Percentiles rank a stretch among this genome's conserved stretches.
These are phyloP conservation scores for Leccinum incarnatum DNA, from an alignment of 768 basidiomycete species.

Conservation along the genomic window DNA sequence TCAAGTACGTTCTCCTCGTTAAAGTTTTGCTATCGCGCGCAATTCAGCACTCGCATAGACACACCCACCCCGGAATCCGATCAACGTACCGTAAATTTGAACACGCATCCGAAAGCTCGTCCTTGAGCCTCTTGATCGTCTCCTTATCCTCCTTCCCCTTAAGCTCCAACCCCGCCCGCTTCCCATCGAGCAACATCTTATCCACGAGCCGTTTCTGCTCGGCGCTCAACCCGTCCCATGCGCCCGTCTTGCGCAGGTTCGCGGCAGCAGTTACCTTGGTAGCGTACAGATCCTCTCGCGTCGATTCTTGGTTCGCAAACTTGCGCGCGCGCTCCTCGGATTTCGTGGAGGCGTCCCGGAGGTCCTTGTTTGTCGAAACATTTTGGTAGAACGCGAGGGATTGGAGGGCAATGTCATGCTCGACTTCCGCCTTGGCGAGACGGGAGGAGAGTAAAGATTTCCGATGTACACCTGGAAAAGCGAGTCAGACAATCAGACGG, in stretches of 20 bases:
- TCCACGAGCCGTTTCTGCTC: slow-evolving; percentile 76
- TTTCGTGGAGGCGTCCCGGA: slow-evolving; percentile 75
- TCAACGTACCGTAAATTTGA: slow-evolving; percentile 52
- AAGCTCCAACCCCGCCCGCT: slow-evolving; percentile 70
- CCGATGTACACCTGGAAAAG: slow-evolving; percentile 51
- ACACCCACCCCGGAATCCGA: neutral
- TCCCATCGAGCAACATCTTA: slow-evolving; percentile 74
- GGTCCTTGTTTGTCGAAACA: slow-evolving; percentile 65
- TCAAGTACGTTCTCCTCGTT: slow-evolving; percentile 72
- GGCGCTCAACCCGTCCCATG: slow-evolving; percentile 56
- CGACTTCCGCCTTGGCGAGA: slow-evolving; percentile 60
- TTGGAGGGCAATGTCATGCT: slow-evolving; percentile 48
- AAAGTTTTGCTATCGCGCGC: slow-evolving; percentile 52
- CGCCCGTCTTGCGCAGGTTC: slow-evolving; percentile 59
- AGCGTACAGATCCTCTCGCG: slow-evolving; percentile 76
- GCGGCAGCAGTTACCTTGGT: slow-evolving; percentile 67
- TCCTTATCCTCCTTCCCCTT: slow-evolving; percentile 56
- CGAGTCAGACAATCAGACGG: neutral
- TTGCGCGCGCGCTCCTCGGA: slow-evolving; percentile 67
- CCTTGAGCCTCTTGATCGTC: slow-evolving; percentile 60
- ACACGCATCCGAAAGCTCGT: slow-evolving; percentile 69
- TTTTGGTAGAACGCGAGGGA: slow-evolving; percentile 78
- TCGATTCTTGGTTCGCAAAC: slow-evolving; percentile 69
- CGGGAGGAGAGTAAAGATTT: neutral
- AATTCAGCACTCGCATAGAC: neutral